Conservation (phyloP, 1,284 basidiomycete genomes). For the Leccinum pachyderme region DNA sequence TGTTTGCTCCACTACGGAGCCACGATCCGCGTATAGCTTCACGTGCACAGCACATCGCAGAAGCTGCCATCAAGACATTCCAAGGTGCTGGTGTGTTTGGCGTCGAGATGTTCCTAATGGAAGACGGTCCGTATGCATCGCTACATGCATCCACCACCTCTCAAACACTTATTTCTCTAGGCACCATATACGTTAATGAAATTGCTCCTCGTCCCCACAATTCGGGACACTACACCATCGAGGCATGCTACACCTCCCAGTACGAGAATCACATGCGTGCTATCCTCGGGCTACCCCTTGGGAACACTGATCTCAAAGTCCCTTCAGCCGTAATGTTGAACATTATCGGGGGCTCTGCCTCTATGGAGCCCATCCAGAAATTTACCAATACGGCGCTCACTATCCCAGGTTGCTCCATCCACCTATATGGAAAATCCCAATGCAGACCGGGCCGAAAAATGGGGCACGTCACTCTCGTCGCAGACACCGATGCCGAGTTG, state of each 20-base stretch:
- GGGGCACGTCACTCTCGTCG: constrained; percentile 95
- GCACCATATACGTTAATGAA: constrained; percentile 87
- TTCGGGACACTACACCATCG: constrained; percentile 99
- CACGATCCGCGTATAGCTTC: constrained; percentile 55
- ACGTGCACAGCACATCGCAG: constrained; percentile 75
- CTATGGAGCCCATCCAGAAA: constrained; percentile 58
- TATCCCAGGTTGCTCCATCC: constrained; percentile 78
- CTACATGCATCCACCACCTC: not conserved
- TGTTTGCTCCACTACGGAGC: constrained; percentile 81
- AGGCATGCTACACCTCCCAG: constrained; percentile 94
- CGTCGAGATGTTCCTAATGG: constrained; percentile 96
- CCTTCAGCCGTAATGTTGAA: constrained; percentile 94
- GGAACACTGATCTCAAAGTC: constrained; percentile 86
- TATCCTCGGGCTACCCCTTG: constrained; percentile 90
- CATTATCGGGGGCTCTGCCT: constrained; percentile 77
- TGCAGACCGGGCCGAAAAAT: constrained; percentile 93
- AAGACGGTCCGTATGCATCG: constrained; percentile 56
- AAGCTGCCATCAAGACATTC: constrained; percentile 79
- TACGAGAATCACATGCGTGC: constrained; percentile 98
- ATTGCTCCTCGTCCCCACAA: constrained; percentile 99
- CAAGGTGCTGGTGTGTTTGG: constrained; percentile 95
- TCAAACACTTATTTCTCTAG: constrained; percentile 39
- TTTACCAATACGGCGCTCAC: constrained; percentile 56
- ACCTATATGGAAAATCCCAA: constrained; percentile 93
- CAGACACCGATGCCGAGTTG: constrained; percentile 78